Base-by-base conservation (phyloP, 257 asterid genomes). In the Solanum dulcamara region DNA sequence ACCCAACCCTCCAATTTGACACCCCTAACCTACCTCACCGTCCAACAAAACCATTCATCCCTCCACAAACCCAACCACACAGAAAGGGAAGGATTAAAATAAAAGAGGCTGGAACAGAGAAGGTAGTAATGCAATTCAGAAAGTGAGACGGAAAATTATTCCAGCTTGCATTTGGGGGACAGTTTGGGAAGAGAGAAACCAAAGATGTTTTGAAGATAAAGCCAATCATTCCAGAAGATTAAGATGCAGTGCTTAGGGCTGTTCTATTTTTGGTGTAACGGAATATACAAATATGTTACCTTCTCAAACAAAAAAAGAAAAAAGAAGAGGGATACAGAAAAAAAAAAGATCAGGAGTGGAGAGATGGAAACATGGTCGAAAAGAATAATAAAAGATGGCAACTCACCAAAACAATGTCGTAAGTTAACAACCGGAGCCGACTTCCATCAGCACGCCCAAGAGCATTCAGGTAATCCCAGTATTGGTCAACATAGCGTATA, bases 381-480 rank as follows among this genome's bases (percentile, higher is more conserved):
- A 75, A 72, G 75, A 86, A 44, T 18, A 81, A 70, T 50, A n/a
- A 22, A 84, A 81, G 24, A 67, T 9, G 66, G 37, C 6, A 79
- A 60, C 94, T 70, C 91, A 97, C 99, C 99, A 97, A 90, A 86
- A 97, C 99, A 62, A 95, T 91, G 91, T 97, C 99, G 72, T 95
- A 93, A 30, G 97, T 94, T 92, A 97, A 87, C 86, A 97, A 89
- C 37, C 99, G 98, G 62, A 95, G 91, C 57, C 99, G 93, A 92
- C 92, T 92, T 59, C 99, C 99, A 94, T 97, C 99, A 85, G 95
- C 99, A 38, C 98, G 99, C 42, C 99, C 99, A 90, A 95, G 89
- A 75, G 97, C 91, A 89, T 93, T 95, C 60, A 95, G 98, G 84
- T 94, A 94, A 88, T 97, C 99, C 99, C 99, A 97, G 89, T 94